Percentiles rank a stretch among this genome's conserved stretches.
Evolutionary conservation across 805 yeast species (phyloP).

Genomic region (Metschnikowia kunwiensis): DNA sequence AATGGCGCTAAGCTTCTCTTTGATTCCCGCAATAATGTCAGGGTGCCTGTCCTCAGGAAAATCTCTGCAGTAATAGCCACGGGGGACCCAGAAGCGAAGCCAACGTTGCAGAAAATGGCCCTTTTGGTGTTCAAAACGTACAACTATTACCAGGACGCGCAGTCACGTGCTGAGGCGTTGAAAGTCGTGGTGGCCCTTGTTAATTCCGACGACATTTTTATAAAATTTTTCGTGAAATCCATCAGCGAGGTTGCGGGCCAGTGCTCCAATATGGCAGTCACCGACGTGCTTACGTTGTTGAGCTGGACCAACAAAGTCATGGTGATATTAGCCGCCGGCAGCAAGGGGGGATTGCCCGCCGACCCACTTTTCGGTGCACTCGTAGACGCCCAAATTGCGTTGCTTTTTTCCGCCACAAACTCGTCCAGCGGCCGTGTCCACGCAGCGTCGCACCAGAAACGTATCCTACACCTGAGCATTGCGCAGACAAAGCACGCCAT

Average conservation of each 20-base stretch:
- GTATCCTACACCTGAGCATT: slow-evolving; percentile 29
- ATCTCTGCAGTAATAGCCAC: slow-evolving; percentile 26
- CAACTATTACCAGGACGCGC: slow-evolving; percentile 48
- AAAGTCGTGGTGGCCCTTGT: slow-evolving; percentile 39
- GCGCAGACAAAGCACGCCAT: slow-evolving; percentile 29
- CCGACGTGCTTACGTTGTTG: slow-evolving; percentile 55
- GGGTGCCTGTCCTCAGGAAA: slow-evolving; percentile 34
- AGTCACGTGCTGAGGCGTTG: slow-evolving; percentile 44
- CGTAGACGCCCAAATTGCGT: slow-evolving; percentile 29
- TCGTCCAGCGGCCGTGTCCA: slow-evolving; percentile 15
- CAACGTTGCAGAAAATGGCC: slow-evolving; percentile 23
- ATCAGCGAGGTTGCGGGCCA: slow-evolving; percentile 30
- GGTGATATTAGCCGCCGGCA: slow-evolving; percentile 5
- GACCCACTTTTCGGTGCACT: slow-evolving; percentile 4
- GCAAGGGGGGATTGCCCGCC: slow-evolving; percentile 18
- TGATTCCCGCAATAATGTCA: slow-evolving; percentile 35
- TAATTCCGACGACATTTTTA: slow-evolving; percentile 27
- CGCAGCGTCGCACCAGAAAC: slow-evolving; percentile 15
- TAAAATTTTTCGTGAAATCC: slow-evolving; percentile 37
- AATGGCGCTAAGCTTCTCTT: slow-evolving; percentile 21
- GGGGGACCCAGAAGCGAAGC: slow-evolving; percentile 6
- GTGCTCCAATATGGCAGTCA: slow-evolving; percentile 44
- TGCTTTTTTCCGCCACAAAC: slow-evolving; percentile 39
- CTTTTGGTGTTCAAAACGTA: slow-evolving; percentile 44
- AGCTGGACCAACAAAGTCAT: slow-evolving; percentile 48